phyloP scores from a whole-genome alignment of 306 rosid species.

The Amphicarpaea edgeworthii region DNA sequence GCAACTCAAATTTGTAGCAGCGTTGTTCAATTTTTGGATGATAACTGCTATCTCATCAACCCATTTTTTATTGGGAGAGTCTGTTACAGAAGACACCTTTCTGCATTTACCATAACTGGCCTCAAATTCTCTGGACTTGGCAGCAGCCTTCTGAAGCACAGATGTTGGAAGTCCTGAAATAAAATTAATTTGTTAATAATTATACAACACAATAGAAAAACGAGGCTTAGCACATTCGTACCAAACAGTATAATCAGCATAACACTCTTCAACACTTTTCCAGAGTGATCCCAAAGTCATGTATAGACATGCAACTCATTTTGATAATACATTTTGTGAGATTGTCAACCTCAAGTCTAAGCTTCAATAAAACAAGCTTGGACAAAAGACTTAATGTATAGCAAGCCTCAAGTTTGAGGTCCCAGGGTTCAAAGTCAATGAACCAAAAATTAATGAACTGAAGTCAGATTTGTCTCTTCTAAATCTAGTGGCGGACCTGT shows the following conservation, averaged over 20 bases:
- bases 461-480: background rate
- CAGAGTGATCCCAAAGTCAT: background rate
- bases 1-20: slow-evolving; percentile 48
- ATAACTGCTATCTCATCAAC: slow-evolving; percentile 48
- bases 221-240: background rate
- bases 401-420: no score
- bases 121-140: slow-evolving; percentile 86
- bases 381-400: no score
- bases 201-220: background rate
- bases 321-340: background rate
- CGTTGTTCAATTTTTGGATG: slow-evolving; percentile 51
- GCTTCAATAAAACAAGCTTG: slow-evolving; percentile 6
- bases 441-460: no score
- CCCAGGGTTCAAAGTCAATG: no score
- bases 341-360: slow-evolving; percentile 18
- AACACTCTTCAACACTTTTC: slow-evolving; percentile 20
- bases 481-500: background rate
- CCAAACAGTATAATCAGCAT: slow-evolving; percentile 13
- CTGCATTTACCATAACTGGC: slow-evolving; percentile 68
- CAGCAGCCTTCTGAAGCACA: slow-evolving; percentile 77
- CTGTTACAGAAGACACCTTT: slow-evolving; percentile 41
- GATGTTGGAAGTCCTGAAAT: slow-evolving; percentile 67
- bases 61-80: slow-evolving; percentile 49
- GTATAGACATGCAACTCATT: background rate
- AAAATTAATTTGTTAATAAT: slow-evolving; percentile 7